Evolutionary conservation across 2,329 filamentous ascomycete species (phyloP), one percentile per base, ranked within the genome.

Genomic region (Penicillium sp.): DNA sequence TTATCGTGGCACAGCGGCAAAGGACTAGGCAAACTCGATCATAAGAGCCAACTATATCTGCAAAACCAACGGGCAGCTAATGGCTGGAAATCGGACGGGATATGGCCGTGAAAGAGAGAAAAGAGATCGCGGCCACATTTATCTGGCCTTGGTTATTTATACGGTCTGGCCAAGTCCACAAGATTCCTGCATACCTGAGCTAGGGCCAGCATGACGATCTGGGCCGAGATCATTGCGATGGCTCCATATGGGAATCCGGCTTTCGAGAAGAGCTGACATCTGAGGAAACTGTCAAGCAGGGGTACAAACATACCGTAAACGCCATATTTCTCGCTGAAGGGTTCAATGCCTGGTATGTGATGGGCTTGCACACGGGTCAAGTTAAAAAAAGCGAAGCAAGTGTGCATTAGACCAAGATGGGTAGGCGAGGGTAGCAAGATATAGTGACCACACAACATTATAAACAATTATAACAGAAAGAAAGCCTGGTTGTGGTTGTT

Each of bases 131-230:
- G 52, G 47, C 13, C n/a, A 46, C 11, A 38, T 29, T 52, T 15
- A 17, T 56, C 17, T 51, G 15, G 11, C 26, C 21, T 59, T 44
- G 6, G 41, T 52, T 56, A 57, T 57, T 59, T 51, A 51, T 47
- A 51, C 23, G 31, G 55, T 21, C 50, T 50, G 38, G 45, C 41
- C 50, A 30, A 50, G 50, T 54, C 60, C 11, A 48, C 47, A 13
- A 57, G 55, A 64, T 51, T 38, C 56, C 41, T 56, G 60, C 64
- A 66, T 66, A 59, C 64, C 49, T 60, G 44, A 31, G 26, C 44
- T 59, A 26, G 41, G 53, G 13, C 56, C 7, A 56, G 52, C 55
- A 56, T 62, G 53, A 52, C 29, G 50, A 45, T 52, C 41, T 48
- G 29, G 49, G 50, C 47, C 47, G 38, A 52, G n/a, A 62, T 60